A percentile compares a stretch with the other conserved stretches of the same genome.
These are phyloP conservation scores for Adansonia grandidieri DNA, from an alignment of 441 rosid genomes.

Conservation along the genomic window DNA sequence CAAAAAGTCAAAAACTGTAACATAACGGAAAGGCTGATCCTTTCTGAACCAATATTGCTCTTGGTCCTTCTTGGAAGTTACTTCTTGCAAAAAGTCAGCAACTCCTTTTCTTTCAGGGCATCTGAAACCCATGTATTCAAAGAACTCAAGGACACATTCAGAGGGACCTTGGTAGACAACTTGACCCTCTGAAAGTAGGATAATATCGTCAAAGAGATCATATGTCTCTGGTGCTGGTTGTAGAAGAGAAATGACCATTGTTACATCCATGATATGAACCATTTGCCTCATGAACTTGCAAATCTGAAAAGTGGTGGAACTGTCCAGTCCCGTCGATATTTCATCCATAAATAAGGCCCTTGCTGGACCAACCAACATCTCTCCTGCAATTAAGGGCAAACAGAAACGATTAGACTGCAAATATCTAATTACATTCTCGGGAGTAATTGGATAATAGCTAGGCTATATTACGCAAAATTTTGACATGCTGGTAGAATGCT, in stretches of 20 bases:
- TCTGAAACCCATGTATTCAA: conserved; percentile 60
- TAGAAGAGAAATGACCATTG: conserved; percentile 77
- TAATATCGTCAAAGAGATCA: conserved; percentile 60
- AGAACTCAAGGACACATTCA: conserved; percentile 57
- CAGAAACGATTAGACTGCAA: conserved; percentile 25
- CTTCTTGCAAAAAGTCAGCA: conserved; percentile 78
- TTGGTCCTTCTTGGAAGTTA: conserved; percentile 71
- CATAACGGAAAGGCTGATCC: conserved; percentile 49
- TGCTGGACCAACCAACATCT: conserved; percentile 92
- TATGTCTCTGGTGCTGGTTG: conserved; percentile 84
- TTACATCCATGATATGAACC: conserved; percentile 83
- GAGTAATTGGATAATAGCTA: not conserved
- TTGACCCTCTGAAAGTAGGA: conserved; percentile 59
- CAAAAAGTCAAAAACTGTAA: conserved; percentile 49
- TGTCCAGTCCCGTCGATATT: conserved; percentile 89
- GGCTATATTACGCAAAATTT: not conserved
- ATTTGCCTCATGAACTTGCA: conserved; percentile 81
- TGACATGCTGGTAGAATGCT: not conserved
- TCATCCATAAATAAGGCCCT: conserved; percentile 89
- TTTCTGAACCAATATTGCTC: conserved; percentile 67
- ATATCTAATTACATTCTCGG: not conserved
- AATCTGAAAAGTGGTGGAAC: conserved; percentile 86
- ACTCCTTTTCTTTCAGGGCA: conserved; percentile 76
- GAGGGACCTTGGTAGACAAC: conserved; percentile 67
- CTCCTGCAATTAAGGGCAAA: conserved; percentile 55